Base-by-base conservation (phyloP, 2,329 filamentous ascomycete genomes). In the Fusarium sp. region DNA sequence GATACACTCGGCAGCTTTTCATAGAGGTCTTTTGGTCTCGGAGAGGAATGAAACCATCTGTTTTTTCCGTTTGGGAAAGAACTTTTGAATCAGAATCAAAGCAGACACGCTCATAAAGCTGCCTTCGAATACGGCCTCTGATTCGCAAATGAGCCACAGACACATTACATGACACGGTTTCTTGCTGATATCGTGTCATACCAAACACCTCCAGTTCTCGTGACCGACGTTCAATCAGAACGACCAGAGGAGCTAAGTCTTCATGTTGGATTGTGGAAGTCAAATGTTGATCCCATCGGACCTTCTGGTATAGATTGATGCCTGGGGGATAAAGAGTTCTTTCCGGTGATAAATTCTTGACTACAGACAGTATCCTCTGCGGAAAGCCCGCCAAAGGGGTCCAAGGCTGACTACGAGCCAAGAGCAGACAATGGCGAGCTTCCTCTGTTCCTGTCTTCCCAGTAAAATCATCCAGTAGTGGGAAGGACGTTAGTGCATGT, bases 371-470 rank as follows among this genome's bases (percentile, higher is more conserved):
- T 0, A 71, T 34, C 2, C n/a, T 4, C 1, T 50, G 53, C 4
- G 70, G 38, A 11, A 11, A 33, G 2, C 18, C 6, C 1, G 38
- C 40, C 3, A 84, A 44, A 1, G 81, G 77, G 0, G 58, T 72
- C 85, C 85, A 88, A 1, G 86, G 85, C 34, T 86, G 84, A 34
- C 83, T 85, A 3, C 77, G 7, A 14, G 52, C 1, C 1, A 36
- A 46, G 4, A 75, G 70, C 0, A 91, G 77, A 28, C 81, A 82
- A 3, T 81, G 76, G 0, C 89, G 61, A 0, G 88, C 84, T 74
- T 91, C 88, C 71, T 92, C 90, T 0, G 83, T 85, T 0, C 90
- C 90, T 0, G 88, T 91, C 0, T 83, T 80, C 0, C 82, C 78
- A 0, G 89, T 91, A 0, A 92, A 79, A 0, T 80, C 77, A 71